Conservation (phyloP, 805 yeast genomes). For the Lachancea meyersii region DNA sequence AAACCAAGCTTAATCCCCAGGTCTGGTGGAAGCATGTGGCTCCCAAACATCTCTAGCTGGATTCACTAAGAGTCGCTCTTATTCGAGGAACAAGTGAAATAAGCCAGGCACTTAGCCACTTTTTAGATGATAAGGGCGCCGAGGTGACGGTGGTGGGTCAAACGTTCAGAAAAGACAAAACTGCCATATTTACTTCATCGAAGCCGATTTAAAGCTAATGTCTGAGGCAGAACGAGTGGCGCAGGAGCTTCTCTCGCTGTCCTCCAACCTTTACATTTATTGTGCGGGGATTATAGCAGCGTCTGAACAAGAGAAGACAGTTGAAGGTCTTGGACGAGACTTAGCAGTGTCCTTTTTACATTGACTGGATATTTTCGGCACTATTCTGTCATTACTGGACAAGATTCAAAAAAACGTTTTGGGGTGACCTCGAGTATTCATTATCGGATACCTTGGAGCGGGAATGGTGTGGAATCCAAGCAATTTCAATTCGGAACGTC, state of each 20-base stretch:
- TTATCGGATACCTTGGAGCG: conserved; percentile 38
- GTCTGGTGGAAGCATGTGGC: conserved; percentile 5
- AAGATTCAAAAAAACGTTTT: neutral
- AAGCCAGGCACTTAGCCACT: conserved; percentile 32
- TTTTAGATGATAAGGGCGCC: conserved; percentile 28
- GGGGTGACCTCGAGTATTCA: conserved; percentile 31
- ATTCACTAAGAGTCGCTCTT: conserved; percentile 19
- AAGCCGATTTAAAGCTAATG: conserved; percentile 34
- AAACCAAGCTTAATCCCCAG: neutral
- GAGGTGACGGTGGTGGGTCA: conserved; percentile 35
- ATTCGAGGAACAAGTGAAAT: conserved; percentile 40
- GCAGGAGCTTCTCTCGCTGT: conserved; percentile 16
- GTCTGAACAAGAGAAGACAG: conserved; percentile 28
- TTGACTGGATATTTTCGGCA: conserved; percentile 31
- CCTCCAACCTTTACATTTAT: conserved; percentile 30
- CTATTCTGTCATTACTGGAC: conserved; percentile 18
- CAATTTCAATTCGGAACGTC: conserved; percentile 33
- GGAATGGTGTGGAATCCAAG: conserved; percentile 31
- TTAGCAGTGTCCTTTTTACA: conserved; percentile 36
- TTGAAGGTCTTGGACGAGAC: conserved; percentile 36
- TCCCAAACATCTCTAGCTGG: conserved; percentile 1
- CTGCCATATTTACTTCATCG: conserved; percentile 26
- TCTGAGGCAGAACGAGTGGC: conserved; percentile 24
- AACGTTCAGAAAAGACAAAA: conserved; percentile 30
- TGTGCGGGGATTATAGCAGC: conserved; percentile 39